Conservation (phyloP, 306 rosid genomes). For the Dryas alaskensis region DNA sequence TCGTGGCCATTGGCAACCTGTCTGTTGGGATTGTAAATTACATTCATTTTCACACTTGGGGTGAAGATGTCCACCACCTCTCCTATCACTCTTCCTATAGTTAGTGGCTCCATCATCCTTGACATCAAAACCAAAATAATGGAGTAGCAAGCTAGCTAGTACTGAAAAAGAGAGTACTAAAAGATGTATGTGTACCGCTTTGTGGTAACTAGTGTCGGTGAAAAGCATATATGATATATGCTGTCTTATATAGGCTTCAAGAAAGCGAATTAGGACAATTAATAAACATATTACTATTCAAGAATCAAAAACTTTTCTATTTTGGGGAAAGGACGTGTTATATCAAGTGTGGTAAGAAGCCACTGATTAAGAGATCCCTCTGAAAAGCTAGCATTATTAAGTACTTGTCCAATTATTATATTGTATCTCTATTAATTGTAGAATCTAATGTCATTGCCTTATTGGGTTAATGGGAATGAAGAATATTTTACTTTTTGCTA, state of each 20-base stretch:
- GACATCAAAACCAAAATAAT: slow-evolving; percentile 27
- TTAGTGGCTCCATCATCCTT: slow-evolving; percentile 53
- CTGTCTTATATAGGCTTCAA: too few relatives aligned
- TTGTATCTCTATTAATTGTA: slow-evolving; percentile 1
- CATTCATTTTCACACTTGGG: slow-evolving; percentile 71
- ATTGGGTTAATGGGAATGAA: slow-evolving; percentile 41
- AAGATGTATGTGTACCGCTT: slow-evolving; percentile 5
- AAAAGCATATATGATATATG: too few relatives aligned
- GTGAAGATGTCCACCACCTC: slow-evolving; percentile 83
- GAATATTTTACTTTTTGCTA: slow-evolving; percentile 43
- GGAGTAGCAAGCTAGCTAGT: too few relatives aligned
- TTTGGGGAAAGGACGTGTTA: slow-evolving; percentile 35
- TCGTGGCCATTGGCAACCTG: slow-evolving; percentile 79
- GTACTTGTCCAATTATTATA: neutral
- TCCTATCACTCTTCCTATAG: slow-evolving; percentile 78
- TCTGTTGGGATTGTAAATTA: slow-evolving; percentile 52
- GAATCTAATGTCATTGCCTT: slow-evolving; percentile 45
- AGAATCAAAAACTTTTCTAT: slow-evolving; percentile 14
- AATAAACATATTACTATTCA: too few relatives aligned
- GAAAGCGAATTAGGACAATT: too few relatives aligned
- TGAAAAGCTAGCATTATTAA: slow-evolving; percentile 6
- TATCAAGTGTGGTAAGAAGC: neutral
- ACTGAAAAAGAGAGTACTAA: neutral
- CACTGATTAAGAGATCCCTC: slow-evolving; percentile 20
- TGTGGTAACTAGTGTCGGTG: slow-evolving; percentile 6